These are phyloP conservation scores for Eragrostis tef DNA, from an alignment of 202 grass and related monocot species.

Conservation along the genomic window DNA sequence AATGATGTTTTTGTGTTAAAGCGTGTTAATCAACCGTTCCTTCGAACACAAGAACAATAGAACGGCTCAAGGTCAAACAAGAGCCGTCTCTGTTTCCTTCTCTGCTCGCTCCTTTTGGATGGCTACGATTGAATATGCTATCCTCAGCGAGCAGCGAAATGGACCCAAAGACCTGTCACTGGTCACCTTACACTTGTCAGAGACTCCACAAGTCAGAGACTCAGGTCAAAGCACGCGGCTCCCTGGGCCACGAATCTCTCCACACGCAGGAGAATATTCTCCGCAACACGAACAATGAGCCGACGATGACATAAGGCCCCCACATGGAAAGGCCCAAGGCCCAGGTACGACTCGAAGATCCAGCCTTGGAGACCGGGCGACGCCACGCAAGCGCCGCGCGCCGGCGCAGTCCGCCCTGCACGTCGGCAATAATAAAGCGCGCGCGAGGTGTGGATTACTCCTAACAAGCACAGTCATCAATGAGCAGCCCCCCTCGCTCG, in stretches of 20 bases:
- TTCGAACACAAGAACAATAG: neutral
- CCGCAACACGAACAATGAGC: neutral
- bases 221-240: neutral
- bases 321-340: neutral
- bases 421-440: neutral
- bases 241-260: neutral
- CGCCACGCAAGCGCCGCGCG: neutral
- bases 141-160: too few relatives aligned
- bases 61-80: neutral
- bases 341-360: neutral
- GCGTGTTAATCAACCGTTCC: neutral
- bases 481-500: neutral
- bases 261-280: neutral
- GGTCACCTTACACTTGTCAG: neutral
- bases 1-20: neutral
- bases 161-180: too few relatives aligned
- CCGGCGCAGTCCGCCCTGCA: neutral
- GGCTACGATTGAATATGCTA: conserved; percentile 14
- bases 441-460: neutral
- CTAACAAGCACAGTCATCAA: conserved; percentile 33
- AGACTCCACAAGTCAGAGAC: neutral
- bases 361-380: neutral
- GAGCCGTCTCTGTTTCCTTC: neutral
- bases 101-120: neutral
- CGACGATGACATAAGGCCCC: neutral